Percentiles rank a stretch among this genome's conserved stretches.
These are phyloP conservation scores for Santalum album DNA, from an alignment of 164 flowering plant species.

Conservation along the genomic window DNA sequence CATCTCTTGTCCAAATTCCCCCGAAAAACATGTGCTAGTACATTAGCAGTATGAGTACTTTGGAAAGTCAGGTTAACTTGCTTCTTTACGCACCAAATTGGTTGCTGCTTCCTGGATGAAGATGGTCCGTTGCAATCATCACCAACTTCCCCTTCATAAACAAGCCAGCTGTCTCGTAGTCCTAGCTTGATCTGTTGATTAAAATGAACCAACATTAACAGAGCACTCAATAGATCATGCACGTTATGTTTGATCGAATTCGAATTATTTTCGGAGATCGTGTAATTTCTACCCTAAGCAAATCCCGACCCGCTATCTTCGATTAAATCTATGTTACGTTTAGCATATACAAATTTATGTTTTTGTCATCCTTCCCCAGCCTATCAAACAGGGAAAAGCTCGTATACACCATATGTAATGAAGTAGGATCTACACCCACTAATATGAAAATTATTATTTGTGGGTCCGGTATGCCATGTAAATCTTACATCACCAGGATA, in stretches of 20 bases:
- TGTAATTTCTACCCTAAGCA: too few species aligned
- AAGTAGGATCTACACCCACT: too few species aligned
- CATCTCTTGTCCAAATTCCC: constrained; percentile 7
- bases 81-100: constrained; percentile 31
- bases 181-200: constrained; percentile 23
- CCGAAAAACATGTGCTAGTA: constrained; percentile 27
- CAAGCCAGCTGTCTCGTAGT: constrained; percentile 34
- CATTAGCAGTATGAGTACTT: constrained; percentile 3
- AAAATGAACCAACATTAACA: neutral
- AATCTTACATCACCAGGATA: too few species aligned
- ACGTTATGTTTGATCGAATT: neutral
- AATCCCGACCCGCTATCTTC: too few species aligned
- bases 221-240: neutral
- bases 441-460: too few species aligned
- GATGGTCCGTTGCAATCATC: constrained; percentile 4
- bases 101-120: constrained; percentile 12
- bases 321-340: too few species aligned
- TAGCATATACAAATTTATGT: too few species aligned
- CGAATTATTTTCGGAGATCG: too few species aligned
- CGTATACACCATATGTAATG: too few species aligned
- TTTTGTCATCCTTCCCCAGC: too few species aligned
- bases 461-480: too few species aligned
- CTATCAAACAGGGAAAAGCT: too few species aligned
- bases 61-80: constrained; percentile 10
- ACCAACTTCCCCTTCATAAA: constrained; percentile 38